Evolutionary conservation across 495 filamentous ascomycete species (phyloP), one percentile per base, ranked within the genome.

Genomic region (Podospora anserina): DNA sequence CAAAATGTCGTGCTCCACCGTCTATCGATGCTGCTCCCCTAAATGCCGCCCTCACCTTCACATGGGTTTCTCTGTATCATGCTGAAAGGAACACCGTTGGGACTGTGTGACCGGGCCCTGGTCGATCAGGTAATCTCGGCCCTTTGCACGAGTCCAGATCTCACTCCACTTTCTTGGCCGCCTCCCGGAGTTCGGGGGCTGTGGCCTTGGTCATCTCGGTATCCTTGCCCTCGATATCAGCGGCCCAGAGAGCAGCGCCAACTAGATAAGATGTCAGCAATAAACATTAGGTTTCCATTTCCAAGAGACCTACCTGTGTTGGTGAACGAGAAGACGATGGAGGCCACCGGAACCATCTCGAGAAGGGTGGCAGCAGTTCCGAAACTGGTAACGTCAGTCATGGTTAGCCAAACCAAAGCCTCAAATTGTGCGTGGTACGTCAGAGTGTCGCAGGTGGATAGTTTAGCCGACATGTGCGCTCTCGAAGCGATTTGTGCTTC

Each of bases 201-300:
- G 86, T 88, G 39, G 79, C 81, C 63, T 78, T 70, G 32, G 77
- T 75, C 82, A 83, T 83, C 60, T 75, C 64, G 32, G 73, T 80
- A 58, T 80, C 82, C 69, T 81, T 85, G 68, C 85, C 83, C 79
- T 98, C 95, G 65, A 97, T 86, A 80, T 97, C 94, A 6, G 92
- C 90, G 23, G 95, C 94, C 93, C 93, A 99, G 30, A 99, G 82
- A 20, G 93, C 95, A 27, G 95, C 95, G 0, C 94, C 95, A 62
- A 94, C 82, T 82, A 34, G 28, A 49, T 66, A 19, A 63, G 26
- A 44, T 64, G 72, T 81, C 44, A 80, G 72, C 9, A 5, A n/a
- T 27, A 5, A 30, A 7, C 9, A 11, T 11, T 16, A 18, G 39
- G 2, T 61, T 7, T 32, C 28, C 28, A 34, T 30, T 56, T 30